phyloP scores from a whole-genome alignment of 768 basidiomycete genomes.

The Tephrocybe sp. region DNA sequence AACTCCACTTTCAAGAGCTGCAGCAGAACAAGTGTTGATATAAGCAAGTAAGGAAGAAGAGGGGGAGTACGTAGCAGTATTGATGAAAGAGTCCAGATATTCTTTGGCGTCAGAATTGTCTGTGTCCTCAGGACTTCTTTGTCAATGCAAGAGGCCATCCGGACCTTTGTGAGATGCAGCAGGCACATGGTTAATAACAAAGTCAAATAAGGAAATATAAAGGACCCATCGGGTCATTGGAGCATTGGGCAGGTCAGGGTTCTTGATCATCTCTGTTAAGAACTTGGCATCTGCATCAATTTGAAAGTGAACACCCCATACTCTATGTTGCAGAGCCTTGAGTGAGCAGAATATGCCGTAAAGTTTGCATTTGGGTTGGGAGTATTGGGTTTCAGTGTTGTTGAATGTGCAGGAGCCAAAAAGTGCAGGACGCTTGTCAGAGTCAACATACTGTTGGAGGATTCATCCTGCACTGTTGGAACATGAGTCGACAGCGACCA shows the following conservation, averaged over 20 bases:
- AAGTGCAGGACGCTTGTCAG: constrained; percentile 21
- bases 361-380: constrained; percentile 36
- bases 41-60: too few species aligned
- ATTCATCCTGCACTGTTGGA: constrained; percentile 33
- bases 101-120: too few species aligned
- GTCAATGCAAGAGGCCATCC: too few species aligned
- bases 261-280: constrained; percentile 35
- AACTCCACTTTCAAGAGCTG: too few species aligned
- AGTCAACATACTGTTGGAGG: constrained; percentile 27
- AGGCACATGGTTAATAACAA: constrained; percentile 33
- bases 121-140: too few species aligned
- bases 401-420: constrained; percentile 36
- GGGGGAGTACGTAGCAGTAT: too few species aligned
- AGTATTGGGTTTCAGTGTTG: constrained; percentile 29
- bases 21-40: too few species aligned
- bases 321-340: constrained; percentile 25
- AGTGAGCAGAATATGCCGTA: constrained; percentile 35
- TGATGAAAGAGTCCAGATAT: too few species aligned
- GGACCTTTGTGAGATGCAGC: constrained; percentile 11
- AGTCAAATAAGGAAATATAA: constrained; percentile 34
- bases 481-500: constrained; percentile 35
- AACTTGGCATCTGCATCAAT: constrained; percentile 36
- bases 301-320: constrained; percentile 31
- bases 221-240: constrained; percentile 41
- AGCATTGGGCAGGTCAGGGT: constrained; percentile 33